Evolutionary conservation across 208 protist species (phyloP), one percentile per base, ranked within the genome.

Genomic region (Tritrichomonas musculus): DNA sequence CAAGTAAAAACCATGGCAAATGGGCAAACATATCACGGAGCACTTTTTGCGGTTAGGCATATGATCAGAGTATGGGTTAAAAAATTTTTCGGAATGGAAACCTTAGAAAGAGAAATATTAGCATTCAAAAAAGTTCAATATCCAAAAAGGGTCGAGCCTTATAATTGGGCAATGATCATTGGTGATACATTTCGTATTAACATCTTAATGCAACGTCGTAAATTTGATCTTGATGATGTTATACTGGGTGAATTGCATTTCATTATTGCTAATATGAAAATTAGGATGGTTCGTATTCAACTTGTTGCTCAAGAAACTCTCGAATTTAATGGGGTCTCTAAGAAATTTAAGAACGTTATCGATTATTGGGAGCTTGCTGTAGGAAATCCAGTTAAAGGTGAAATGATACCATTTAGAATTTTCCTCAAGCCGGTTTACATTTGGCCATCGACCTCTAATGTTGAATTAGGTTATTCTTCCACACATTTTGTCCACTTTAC

Each of bases 391-490:
- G 41, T 82, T 44, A 82, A 82, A 82, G 73, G 41, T 30, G 73
- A 82, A 82, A 82, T 82, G 4, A 82, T 82, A 11, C 73, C 73
- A 50, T 82, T 82, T 27, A 47, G 73, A 50, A 27, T 82, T 47
- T 82, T 50, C 41, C 22, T 82, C 1, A 27, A 44, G 17, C 50
- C 82, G 60, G 13, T 69, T 39, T 22, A 92, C 1, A 2, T 92
- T 50, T 69, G 49, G 5, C 82, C 82, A 30, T 66, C 39, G 2
- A 33, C 47, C 47, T 44, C 44, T 5, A 30, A 57, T 92, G n/a
- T 25, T 20, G 25, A 14, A 47, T 47, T 39, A 57, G 55, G 55
- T 41, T 92, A 69, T 66, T 49, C n/a, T 47, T 44, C 65, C 44
- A 49, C 47, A 17, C 55, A 92, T 47, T 92, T 66, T 50, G n/a